Conservation (phyloP, 2,329 filamentous ascomycete genomes). For the Fusarium dimerum region DNA sequence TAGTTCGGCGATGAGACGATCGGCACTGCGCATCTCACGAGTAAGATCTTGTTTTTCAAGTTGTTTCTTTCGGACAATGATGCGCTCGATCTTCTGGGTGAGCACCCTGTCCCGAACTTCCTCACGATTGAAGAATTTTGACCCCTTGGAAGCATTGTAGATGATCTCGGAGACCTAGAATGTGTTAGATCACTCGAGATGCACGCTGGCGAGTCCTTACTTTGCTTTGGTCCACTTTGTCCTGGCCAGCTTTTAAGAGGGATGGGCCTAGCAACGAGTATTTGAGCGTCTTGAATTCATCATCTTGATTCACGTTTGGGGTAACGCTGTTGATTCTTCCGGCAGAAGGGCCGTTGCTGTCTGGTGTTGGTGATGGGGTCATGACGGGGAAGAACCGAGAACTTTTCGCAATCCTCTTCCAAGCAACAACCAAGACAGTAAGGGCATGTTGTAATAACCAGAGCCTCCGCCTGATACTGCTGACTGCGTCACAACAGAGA, state of each 20-base stretch:
- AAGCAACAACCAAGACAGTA: constrained; percentile 1
- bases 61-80: constrained; percentile 71
- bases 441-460: constrained; percentile 21
- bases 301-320: constrained; percentile 5
- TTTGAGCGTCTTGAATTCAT: constrained; percentile 64
- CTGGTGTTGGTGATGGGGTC: constrained; percentile 13
- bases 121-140: constrained; percentile 94
- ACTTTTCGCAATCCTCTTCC: not conserved
- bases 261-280: constrained; percentile 90
- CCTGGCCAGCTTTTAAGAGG: constrained; percentile 90
- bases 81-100: constrained; percentile 81
- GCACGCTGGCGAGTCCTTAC: constrained; percentile 37
- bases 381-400: constrained; percentile 18
- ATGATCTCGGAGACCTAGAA: constrained; percentile 87
- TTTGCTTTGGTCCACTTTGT: constrained; percentile 88
- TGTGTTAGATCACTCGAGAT: constrained; percentile 3
- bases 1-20: constrained; percentile 77
- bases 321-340: constrained; percentile 1
- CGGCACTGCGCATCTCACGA: constrained; percentile 72
- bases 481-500: constrained; percentile 16
- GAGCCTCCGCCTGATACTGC: not conserved
- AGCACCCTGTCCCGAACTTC: constrained; percentile 78
- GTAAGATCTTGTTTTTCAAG: constrained; percentile 77
- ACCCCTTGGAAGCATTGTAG: constrained; percentile 94
- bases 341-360: constrained; percentile 5